Percentiles rank a stretch among this genome's conserved stretches.
Evolutionary conservation across 345 rosid species (phyloP).

Genomic region (Firmiana major): DNA sequence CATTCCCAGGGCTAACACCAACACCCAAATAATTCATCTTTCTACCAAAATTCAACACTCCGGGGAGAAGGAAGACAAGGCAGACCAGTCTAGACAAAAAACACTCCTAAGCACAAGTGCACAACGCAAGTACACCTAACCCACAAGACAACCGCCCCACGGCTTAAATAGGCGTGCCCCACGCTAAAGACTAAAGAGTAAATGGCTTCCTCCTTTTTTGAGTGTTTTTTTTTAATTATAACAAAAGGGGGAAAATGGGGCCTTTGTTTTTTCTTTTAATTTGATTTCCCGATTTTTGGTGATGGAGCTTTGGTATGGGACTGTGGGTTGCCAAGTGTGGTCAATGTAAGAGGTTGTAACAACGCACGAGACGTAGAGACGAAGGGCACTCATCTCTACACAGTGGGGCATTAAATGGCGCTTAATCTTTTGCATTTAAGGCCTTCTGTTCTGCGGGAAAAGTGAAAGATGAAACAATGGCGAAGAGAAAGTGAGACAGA

Average conservation of each 20-base stretch:
- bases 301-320: background rate
- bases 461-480: background rate
- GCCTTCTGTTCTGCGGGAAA: background rate
- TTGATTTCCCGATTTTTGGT: background rate
- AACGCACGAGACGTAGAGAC: background rate
- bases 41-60: background rate
- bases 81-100: background rate
- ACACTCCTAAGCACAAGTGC: background rate
- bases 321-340: conserved; percentile 16
- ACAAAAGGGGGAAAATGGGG: too few species aligned
- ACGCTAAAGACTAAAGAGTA: background rate
- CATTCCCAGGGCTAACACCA: conserved; percentile 66
- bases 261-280: background rate
- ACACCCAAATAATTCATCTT: conserved; percentile 60
- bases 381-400: conserved; percentile 12
- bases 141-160: conserved; percentile 4
- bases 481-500: background rate
- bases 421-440: conserved; percentile 16
- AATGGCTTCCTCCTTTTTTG: too few species aligned
- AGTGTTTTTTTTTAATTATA: too few species aligned
- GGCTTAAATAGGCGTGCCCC: conserved; percentile 18
- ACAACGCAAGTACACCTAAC: background rate
- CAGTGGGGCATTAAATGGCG: conserved; percentile 10
- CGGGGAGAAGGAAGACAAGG: background rate
- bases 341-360: background rate